Conservation (phyloP, 2,329 filamentous ascomycete species). For the Coleophoma cylindrospora region DNA sequence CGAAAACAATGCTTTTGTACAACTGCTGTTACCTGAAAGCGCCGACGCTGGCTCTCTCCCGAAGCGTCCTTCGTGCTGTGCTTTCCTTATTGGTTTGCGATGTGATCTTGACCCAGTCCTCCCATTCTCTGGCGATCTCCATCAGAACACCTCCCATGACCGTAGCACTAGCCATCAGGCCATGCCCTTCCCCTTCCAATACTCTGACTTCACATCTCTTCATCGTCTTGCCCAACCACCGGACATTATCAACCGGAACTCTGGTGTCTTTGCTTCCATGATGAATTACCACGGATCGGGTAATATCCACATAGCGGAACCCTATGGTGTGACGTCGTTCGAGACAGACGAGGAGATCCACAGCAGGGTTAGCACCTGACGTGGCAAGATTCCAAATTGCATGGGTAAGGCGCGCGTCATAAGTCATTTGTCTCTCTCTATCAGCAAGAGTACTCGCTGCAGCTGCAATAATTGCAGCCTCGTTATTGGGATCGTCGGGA, state of each 20-base stretch:
- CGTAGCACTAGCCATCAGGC: conserved; percentile 86
- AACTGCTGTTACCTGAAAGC: conserved; percentile 19
- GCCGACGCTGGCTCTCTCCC: conserved; percentile 24
- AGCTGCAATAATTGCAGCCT: conserved; percentile 34
- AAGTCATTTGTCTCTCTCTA: conserved; percentile 67
- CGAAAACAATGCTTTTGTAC: not conserved
- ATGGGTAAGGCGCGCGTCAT: conserved; percentile 82
- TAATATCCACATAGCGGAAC: conserved; percentile 96
- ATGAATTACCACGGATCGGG: conserved; percentile 84
- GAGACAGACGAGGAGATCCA: conserved; percentile 87
- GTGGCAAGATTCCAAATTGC: conserved; percentile 94
- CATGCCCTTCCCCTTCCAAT: conserved; percentile 87
- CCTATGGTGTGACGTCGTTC: conserved; percentile 89
- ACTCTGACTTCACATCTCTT: conserved; percentile 86
- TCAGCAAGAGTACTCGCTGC: conserved; percentile 60
- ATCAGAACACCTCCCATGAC: conserved; percentile 95
- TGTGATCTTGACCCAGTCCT: conserved; percentile 70
- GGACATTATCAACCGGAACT: conserved; percentile 91
- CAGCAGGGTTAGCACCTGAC: conserved; percentile 85
- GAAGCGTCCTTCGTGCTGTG: conserved; percentile 16
- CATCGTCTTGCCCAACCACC: conserved; percentile 94
- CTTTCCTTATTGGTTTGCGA: conserved; percentile 27
- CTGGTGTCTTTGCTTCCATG: conserved; percentile 87
- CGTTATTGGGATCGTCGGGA: conserved; percentile 21
- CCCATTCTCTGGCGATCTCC: conserved; percentile 93